Evolutionary conservation across 768 basidiomycete genomes (phyloP).

Genomic region (Lactifluus subvellereus): DNA sequence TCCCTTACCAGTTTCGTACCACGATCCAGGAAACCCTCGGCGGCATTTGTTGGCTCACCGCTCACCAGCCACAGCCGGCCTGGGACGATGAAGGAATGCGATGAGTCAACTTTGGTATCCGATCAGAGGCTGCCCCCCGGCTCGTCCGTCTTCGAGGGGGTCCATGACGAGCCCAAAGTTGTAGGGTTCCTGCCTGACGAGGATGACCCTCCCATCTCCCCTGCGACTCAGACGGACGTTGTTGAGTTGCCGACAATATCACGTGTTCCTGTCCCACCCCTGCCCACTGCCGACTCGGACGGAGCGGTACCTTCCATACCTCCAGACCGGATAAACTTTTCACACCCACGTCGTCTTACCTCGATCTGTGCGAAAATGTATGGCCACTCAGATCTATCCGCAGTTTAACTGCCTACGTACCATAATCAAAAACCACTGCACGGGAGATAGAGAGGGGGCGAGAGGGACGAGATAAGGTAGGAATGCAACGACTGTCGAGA

Average conservation of each 20-base stretch:
- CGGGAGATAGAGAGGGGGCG: too few species aligned
- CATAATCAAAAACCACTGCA: not conserved
- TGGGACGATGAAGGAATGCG: not conserved
- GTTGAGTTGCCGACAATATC: not conserved
- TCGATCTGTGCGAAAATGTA: not conserved
- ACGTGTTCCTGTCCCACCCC: not conserved
- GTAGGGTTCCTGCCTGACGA: not conserved
- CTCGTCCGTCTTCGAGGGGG: slow-evolving; percentile 4
- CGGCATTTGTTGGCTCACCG: not conserved
- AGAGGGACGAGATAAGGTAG: too few species aligned
- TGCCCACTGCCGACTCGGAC: not conserved
- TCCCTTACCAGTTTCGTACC: slow-evolving; percentile 19
- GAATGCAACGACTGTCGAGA: too few species aligned
- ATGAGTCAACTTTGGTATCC: not conserved
- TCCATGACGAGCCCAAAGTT: not conserved
- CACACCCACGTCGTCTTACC: slow-evolving; percentile 7
- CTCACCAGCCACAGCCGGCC: not conserved
- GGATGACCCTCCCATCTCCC: not conserved
- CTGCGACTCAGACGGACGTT: not conserved
- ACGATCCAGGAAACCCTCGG: not conserved
- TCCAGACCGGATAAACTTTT: slow-evolving; percentile 1
- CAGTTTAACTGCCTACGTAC: not conserved
- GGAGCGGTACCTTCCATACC: not conserved
- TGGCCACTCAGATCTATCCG: not conserved
- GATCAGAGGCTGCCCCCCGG: slow-evolving; percentile 6